Evolutionary conservation across 352 stramenopile genomes (phyloP).

Genomic region (Globisporangium radiosum): DNA sequence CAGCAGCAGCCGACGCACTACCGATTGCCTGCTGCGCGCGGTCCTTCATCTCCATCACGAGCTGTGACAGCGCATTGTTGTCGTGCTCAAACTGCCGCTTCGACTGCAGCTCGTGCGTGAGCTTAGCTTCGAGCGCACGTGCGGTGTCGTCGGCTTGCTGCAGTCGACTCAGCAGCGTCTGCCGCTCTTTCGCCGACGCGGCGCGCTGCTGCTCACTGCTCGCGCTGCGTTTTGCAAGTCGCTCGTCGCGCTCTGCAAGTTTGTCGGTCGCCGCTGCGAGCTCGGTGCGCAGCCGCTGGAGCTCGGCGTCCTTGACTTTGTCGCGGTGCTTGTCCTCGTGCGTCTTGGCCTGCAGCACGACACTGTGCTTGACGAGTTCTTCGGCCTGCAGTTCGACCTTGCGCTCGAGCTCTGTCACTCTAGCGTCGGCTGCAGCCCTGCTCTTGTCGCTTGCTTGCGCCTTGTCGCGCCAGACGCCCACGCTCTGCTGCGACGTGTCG

Average conservation of each 20-base stretch:
- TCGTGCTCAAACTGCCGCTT: constrained; percentile 42
- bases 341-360: constrained; percentile 43
- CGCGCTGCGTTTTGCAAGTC: constrained; percentile 10
- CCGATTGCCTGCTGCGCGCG: constrained; percentile 24
- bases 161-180: constrained; percentile 35
- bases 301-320: constrained; percentile 43
- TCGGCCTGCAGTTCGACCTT: constrained; percentile 32
- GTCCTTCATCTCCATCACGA: constrained; percentile 42
- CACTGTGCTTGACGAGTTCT: constrained; percentile 57
- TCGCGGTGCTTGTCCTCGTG: constrained; percentile 45
- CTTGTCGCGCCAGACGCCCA: constrained; percentile 45
- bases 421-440: constrained; percentile 22
- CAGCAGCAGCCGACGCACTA: not conserved
- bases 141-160: constrained; percentile 27
- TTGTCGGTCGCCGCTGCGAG: constrained; percentile 17
- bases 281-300: constrained; percentile 24
- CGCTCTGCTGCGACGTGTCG: constrained; percentile 37
- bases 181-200: constrained; percentile 21
- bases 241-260: constrained; percentile 20
- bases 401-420: constrained; percentile 37
- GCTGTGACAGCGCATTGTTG: constrained; percentile 41
- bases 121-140: constrained; percentile 17
- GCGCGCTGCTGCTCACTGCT: constrained; percentile 21
- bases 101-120: constrained; percentile 15
- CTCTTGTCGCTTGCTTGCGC: constrained; percentile 34